A percentile compares a stretch with the other conserved stretches of the same genome.
These are phyloP conservation scores for Crithidia thermophila DNA, from an alignment of 208 protist genomes.

Conservation along the genomic window DNA sequence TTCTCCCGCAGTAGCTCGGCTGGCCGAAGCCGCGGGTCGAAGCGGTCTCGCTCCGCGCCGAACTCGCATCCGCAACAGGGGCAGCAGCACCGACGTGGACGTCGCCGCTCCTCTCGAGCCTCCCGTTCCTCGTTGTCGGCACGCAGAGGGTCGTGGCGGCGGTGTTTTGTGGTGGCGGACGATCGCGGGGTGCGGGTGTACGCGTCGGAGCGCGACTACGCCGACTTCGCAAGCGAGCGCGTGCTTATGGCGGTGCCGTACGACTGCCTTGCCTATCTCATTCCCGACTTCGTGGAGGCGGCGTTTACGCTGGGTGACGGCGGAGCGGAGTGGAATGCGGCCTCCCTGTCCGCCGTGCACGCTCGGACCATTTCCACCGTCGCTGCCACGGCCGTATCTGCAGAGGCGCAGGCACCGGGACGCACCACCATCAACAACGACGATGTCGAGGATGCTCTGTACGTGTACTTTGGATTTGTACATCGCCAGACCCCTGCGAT, in stretches of 20 bases:
- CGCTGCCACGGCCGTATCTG: not conserved
- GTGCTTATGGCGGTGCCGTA: slow-evolving; percentile 43
- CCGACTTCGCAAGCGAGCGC: slow-evolving; percentile 35
- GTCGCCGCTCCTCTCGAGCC: not conserved
- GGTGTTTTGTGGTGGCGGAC: slow-evolving; percentile 53
- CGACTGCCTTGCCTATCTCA: slow-evolving; percentile 44
- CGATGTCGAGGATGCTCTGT: not conserved
- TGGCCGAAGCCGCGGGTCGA: not conserved
- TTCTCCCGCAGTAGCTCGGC: slow-evolving; percentile 4
- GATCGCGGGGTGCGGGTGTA: slow-evolving; percentile 40
- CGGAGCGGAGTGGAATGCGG: not conserved
- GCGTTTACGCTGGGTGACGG: not conserved
- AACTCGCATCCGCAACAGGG: no score
- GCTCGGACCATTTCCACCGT: slow-evolving; percentile 2
- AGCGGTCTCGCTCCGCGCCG: not conserved
- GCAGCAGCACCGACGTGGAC: not conserved
- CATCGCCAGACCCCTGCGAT: slow-evolving; percentile 9
- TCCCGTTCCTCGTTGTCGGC: not conserved
- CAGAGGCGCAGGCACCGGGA: not conserved
- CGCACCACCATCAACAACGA: not conserved
- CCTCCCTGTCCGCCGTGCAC: slow-evolving; percentile 8
- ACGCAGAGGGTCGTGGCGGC: slow-evolving; percentile 30
- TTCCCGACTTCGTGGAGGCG: slow-evolving; percentile 35
- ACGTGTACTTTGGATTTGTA: slow-evolving; percentile 21
- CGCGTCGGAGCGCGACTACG: slow-evolving; percentile 43